Evolutionary conservation across 2,329 filamentous ascomycete species (phyloP), one percentile per base, ranked within the genome.

Genomic region (Chaetomiaceae sp.): DNA sequence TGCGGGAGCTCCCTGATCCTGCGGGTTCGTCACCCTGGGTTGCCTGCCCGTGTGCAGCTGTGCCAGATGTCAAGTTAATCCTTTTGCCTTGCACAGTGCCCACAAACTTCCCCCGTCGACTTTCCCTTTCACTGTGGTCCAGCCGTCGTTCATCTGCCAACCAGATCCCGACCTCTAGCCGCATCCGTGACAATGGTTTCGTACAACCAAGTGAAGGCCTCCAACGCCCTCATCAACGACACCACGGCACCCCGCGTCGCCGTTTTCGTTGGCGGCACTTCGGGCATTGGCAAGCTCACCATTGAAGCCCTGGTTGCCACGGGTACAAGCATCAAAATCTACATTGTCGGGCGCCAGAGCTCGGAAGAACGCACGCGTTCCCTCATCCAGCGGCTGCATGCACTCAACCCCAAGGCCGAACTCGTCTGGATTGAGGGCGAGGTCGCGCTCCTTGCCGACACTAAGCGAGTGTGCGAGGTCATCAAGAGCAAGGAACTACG

Each of bases 231-330:
- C 21, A 66, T 76, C 58, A 68, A 65, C 56, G 65, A 68, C 43
- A 53, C 59, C 4, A 70, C 64, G 1, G 58, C 61, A 14, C 70
- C 70, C 7, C 66, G 58, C 13, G 62, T 72, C 34, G 63, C 70
- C 49, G 65, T 75, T 54, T 75, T 76, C 53, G 67, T 69, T 5
- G 72, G 73, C 31, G 73, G 68, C 10, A 76, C 73, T 1, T 70
- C 71, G 2, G 74, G 74, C 42, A 71, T 76, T 50, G 73, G 73
- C 8, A 66, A 70, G 40, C 39, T 64, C 39, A 75, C 73, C 0
- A 33, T 74, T 9, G 53, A 48, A 25, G 69, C 65, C 14, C 52
- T 76, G 1, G 66, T 69, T 44, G 58, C 56, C 1, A 67, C 65
- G 0, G 69, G 68, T 2, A 54, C 62, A 0, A 65, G 61, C 51